Percentiles rank a stretch among this genome's conserved stretches.
Evolutionary conservation across 257 asterid species (phyloP).

Genomic region (Plantago elongata): DNA sequence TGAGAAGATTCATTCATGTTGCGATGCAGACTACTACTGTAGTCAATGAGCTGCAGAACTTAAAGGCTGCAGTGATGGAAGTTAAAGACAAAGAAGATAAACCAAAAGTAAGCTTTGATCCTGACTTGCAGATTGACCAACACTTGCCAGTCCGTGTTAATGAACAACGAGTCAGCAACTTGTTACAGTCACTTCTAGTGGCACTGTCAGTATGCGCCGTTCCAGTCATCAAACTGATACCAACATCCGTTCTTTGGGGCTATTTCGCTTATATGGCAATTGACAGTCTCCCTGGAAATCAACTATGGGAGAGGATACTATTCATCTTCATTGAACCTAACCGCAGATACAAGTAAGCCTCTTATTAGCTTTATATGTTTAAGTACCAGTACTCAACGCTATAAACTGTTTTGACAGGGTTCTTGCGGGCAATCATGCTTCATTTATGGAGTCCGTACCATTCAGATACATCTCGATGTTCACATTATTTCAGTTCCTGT

Average conservation of each 20-base stretch:
- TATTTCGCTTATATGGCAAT: constrained; percentile 68
- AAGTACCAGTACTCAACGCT: background rate
- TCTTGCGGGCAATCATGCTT: constrained; percentile 43
- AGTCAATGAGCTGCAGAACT: constrained; percentile 40
- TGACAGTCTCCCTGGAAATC: constrained; percentile 62
- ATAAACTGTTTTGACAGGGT: constrained; percentile 30
- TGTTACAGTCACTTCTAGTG: constrained; percentile 49
- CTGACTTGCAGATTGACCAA: constrained; percentile 40
- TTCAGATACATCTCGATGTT: constrained; percentile 41
- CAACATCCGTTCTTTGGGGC: constrained; percentile 65
- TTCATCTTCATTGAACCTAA: constrained; percentile 48
- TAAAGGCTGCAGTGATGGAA: constrained; percentile 51
- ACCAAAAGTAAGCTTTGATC: constrained; percentile 29
- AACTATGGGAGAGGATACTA: constrained; percentile 49
- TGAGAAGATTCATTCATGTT: background rate
- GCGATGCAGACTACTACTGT: constrained; percentile 28
- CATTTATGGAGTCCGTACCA: constrained; percentile 55
- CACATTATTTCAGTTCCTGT: constrained; percentile 44
- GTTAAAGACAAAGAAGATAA: constrained; percentile 20
- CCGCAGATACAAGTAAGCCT: constrained; percentile 44
- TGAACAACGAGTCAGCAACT: constrained; percentile 64
- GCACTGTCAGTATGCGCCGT: constrained; percentile 43
- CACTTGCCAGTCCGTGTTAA: constrained; percentile 58
- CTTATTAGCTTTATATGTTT: background rate
- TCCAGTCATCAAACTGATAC: constrained; percentile 50